These are phyloP conservation scores for Withania somnifera DNA, from an alignment of 305 asterid genomes.

Conservation along the genomic window DNA sequence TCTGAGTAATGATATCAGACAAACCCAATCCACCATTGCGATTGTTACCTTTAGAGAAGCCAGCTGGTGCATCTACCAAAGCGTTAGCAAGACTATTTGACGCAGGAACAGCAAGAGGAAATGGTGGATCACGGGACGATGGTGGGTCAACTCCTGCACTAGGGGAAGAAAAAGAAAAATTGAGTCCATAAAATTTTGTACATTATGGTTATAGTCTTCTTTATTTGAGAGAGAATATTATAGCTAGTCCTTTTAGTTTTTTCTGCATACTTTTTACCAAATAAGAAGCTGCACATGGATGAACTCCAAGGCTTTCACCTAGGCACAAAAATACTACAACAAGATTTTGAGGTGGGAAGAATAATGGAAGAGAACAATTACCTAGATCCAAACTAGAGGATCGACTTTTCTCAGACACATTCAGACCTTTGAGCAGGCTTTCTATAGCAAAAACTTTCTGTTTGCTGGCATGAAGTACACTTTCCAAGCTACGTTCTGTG, in stretches of 20 bases:
- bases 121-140: constrained; percentile 99
- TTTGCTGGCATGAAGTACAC: constrained; percentile 91
- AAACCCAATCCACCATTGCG: constrained; percentile 80
- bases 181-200: constrained; percentile 23
- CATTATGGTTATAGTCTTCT: not conserved
- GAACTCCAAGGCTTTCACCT: not conserved
- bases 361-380: constrained; percentile 30
- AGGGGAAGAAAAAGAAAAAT: constrained; percentile 52
- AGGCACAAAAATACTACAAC: constrained; percentile 1
- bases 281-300: not conserved
- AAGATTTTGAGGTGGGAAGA: constrained; percentile 6
- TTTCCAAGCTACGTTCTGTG: constrained; percentile 88
- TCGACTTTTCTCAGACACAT: constrained; percentile 61
- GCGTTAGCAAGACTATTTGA: constrained; percentile 60
- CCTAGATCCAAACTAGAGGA: constrained; percentile 99
- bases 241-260: not conserved
- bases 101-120: constrained; percentile 95
- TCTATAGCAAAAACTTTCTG: constrained; percentile 98
- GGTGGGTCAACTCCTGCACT: constrained; percentile 99
- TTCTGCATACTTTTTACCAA: not conserved
- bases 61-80: constrained; percentile 44
- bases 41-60: constrained; percentile 51
- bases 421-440: constrained; percentile 91
- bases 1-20: constrained; percentile 91
- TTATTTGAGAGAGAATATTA: not conserved